Conservation (phyloP, 75 land plant species). For the Picea glauca region DNA sequence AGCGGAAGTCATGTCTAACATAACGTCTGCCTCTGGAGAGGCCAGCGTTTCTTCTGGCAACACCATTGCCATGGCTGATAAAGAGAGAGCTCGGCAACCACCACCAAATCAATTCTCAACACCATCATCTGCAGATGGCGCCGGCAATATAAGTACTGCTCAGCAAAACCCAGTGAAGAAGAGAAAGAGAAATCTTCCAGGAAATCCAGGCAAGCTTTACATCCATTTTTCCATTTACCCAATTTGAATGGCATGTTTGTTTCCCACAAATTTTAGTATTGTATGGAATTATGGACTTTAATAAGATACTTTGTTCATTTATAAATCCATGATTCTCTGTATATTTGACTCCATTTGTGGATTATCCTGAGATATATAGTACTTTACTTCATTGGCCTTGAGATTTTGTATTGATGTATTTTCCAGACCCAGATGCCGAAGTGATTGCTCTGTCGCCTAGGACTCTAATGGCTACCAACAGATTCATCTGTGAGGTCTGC, state of each 20-base stretch:
- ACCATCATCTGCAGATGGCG: neutral
- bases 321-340: no score
- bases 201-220: constrained; percentile 43
- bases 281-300: no score
- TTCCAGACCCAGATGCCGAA: constrained; percentile 86
- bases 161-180: constrained; percentile 20
- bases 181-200: constrained; percentile 68
- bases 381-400: no score
- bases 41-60: constrained; percentile 35
- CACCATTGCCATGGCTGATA: neutral
- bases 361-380: no score
- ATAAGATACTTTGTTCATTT: no score
- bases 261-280: no score
- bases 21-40: constrained; percentile 36
- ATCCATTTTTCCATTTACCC: neutral
- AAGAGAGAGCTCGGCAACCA: neutral
- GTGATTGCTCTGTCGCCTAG: constrained; percentile 89
- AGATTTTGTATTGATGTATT: neutral
- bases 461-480: constrained; percentile 86
- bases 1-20: constrained; percentile 23
- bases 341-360: no score
- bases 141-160: constrained; percentile 3
- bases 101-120: neutral
- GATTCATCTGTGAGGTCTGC: constrained; percentile 87
- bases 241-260: no score